Conservation (phyloP, 768 basidiomycete species). For the Pholiota microspora region DNA sequence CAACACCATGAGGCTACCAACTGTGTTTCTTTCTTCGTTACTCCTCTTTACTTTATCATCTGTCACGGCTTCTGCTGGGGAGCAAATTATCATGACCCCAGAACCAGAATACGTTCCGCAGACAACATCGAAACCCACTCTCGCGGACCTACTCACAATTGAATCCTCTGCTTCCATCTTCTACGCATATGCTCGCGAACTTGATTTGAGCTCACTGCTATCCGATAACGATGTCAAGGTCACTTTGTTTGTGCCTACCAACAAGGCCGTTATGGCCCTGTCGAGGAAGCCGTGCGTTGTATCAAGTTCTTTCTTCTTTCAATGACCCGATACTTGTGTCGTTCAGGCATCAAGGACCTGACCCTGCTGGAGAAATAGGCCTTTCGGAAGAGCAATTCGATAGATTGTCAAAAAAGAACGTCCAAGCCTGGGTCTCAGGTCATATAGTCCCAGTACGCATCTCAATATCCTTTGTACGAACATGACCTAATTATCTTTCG, state of each 20-base stretch:
- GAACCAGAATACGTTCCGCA: constrained; percentile 30
- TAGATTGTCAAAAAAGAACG: constrained; percentile 55
- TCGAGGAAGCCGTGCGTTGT: constrained; percentile 74
- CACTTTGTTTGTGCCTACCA: constrained; percentile 81
- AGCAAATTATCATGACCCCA: constrained; percentile 33
- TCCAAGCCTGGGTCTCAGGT: constrained; percentile 77
- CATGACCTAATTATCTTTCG: neutral
- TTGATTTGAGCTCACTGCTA: constrained; percentile 56
- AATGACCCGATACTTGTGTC: neutral
- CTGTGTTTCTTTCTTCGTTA: constrained; percentile 28
- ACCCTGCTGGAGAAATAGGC: constrained; percentile 41
- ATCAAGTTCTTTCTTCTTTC: neutral
- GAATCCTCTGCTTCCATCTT: constrained; percentile 76
- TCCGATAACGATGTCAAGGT: constrained; percentile 30
- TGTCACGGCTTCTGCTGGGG: constrained; percentile 26
- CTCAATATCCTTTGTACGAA: neutral
- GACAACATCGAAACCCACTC: constrained; percentile 47
- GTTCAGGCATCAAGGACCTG: constrained; percentile 59
- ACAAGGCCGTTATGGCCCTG: constrained; percentile 84
- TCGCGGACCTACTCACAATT: constrained; percentile 79
- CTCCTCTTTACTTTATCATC: constrained; percentile 27
- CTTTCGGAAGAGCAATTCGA: constrained; percentile 71
- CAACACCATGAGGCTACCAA: constrained; percentile 31
- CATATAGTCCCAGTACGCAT: constrained; percentile 78
- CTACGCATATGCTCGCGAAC: constrained; percentile 78